Base-by-base conservation (phyloP, 495 filamentous ascomycete genomes). In the Daldinia caldariorum region DNA sequence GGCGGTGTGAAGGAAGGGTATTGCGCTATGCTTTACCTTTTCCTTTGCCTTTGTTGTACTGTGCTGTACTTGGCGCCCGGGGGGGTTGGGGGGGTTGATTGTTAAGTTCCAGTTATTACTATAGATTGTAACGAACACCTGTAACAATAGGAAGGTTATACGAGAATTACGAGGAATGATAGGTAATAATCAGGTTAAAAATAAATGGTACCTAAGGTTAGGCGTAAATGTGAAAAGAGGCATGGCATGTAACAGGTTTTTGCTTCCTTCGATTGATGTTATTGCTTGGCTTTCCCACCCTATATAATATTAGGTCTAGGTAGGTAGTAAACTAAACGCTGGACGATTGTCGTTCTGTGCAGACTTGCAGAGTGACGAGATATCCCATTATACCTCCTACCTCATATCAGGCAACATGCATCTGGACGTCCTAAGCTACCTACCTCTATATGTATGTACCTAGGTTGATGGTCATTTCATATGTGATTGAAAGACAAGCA, bases 1-100 rank as follows among this genome's bases (percentile, higher is more conserved):
- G 35, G 69, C 73, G 6, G 50, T 59, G 12, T 75, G 50, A 67
- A 9, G 16, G 9, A 8, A 9, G 9, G 4, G 9, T 47, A 5
- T n/a, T n/a, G n/a, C n/a, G n/a, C n/a, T n/a, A n/a, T n/a, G n/a
- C n/a, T n/a, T n/a, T n/a, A n/a, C n/a, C n/a, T n/a, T n/a, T n/a
- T n/a, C n/a, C n/a, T n/a, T n/a, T n/a, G n/a, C n/a, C n/a, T n/a
- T n/a, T n/a, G n/a, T n/a, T n/a, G n/a, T n/a, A n/a, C n/a, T n/a
- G n/a, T 47, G 14, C 34, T 39, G 0, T 39, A 7, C 16, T 45
- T 20, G 43, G 37, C 16, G 3, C 18, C 16, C 5, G 10, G 13
- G 13, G 45, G 50, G 3, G 32, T 37, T 55, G 53, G 10, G 32
- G 4, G 3, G 26, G 26, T n/a, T n/a, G 26, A 26, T 26, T 26